These are phyloP conservation scores for Aspergillus eucalypticola DNA, from an alignment of 2,329 filamentous ascomycete genomes.

Conservation along the genomic window DNA sequence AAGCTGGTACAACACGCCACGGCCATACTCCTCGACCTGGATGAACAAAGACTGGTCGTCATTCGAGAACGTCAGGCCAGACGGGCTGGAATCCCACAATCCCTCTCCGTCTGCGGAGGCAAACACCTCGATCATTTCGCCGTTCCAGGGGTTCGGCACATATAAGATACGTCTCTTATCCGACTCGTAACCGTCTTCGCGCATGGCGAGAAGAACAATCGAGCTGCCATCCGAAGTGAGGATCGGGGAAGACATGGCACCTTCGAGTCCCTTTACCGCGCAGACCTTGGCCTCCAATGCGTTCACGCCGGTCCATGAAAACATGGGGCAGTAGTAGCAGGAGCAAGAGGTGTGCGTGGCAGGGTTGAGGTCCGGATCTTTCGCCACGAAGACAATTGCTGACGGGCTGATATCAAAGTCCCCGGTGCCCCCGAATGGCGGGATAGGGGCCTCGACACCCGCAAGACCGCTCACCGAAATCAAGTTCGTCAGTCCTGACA, in stretches of 20 bases:
- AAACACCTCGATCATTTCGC: slow-evolving; percentile 43
- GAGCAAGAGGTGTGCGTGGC: slow-evolving; percentile 50
- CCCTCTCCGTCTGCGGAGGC: slow-evolving; percentile 39
- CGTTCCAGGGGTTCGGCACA: slow-evolving; percentile 44
- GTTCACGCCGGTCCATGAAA: slow-evolving; percentile 42
- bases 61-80: slow-evolving; percentile 41
- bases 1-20: slow-evolving; percentile 46
- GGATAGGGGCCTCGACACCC: slow-evolving; percentile 50
- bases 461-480: slow-evolving; percentile 41
- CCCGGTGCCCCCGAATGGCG: slow-evolving; percentile 49
- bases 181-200: slow-evolving; percentile 48
- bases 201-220: slow-evolving; percentile 47
- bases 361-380: slow-evolving; percentile 47
- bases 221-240: slow-evolving; percentile 47
- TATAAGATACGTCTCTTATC: slow-evolving; percentile 50
- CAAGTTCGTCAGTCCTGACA: slow-evolving; percentile 48
- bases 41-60: slow-evolving; percentile 46
- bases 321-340: slow-evolving; percentile 48
- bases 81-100: slow-evolving; percentile 46
- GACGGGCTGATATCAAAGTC: slow-evolving; percentile 50
- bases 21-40: slow-evolving; percentile 45
- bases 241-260: slow-evolving; percentile 48
- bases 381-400: slow-evolving; percentile 50
- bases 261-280: slow-evolving; percentile 38
- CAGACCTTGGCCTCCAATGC: slow-evolving; percentile 34